phyloP scores from a whole-genome alignment of 1,139 yeast species.

The Kurtzmaniella quercitrusa region DNA sequence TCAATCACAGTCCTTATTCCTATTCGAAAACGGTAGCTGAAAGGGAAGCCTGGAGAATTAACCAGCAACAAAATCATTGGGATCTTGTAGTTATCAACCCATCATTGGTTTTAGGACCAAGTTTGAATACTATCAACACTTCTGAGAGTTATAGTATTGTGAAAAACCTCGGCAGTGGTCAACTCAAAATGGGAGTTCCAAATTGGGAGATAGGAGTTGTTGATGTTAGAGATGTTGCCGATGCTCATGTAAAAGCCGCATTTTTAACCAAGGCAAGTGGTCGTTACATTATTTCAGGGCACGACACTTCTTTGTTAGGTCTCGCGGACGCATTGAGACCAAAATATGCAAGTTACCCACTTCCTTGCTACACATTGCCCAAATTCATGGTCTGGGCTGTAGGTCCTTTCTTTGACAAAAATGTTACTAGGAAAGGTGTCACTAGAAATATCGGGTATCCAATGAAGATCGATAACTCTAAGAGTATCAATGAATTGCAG shows the following conservation, averaged over 20 bases:
- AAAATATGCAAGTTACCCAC: conserved; percentile 4
- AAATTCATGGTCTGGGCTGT: conserved; percentile 4
- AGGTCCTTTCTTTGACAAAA: conserved; percentile 4
- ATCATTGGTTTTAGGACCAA: conserved; percentile 16
- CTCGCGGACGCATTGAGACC: conserved; percentile 5
- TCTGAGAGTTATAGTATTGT: conserved; percentile 6
- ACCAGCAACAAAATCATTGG: conserved; percentile 9
- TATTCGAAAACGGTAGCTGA: conserved; percentile 13
- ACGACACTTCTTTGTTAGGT: conserved; percentile 5
- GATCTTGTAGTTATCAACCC: conserved; percentile 15
- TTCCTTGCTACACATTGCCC: conserved; percentile 2
- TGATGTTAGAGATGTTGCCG: conserved; percentile 19
- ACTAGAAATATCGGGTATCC: conserved; percentile 3
- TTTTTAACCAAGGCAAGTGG: conserved; percentile 1
- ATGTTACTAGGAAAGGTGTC: conserved; percentile 4
- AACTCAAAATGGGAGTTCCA: conserved; percentile 6
- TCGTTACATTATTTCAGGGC: conserved; percentile 8
- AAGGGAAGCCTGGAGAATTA: conserved; percentile 13
- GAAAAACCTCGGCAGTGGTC: conserved; percentile 5
- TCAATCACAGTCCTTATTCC: conserved; percentile 7
- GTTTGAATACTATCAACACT: conserved; percentile 4
- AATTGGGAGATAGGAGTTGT: conserved; percentile 7
- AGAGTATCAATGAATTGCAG: conserved; percentile 10
- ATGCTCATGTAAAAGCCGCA: conserved; percentile 12
- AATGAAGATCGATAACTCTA: conserved; percentile 4